Conservation (phyloP, 208 protist genomes). For the Leishmania mexicana region DNA sequence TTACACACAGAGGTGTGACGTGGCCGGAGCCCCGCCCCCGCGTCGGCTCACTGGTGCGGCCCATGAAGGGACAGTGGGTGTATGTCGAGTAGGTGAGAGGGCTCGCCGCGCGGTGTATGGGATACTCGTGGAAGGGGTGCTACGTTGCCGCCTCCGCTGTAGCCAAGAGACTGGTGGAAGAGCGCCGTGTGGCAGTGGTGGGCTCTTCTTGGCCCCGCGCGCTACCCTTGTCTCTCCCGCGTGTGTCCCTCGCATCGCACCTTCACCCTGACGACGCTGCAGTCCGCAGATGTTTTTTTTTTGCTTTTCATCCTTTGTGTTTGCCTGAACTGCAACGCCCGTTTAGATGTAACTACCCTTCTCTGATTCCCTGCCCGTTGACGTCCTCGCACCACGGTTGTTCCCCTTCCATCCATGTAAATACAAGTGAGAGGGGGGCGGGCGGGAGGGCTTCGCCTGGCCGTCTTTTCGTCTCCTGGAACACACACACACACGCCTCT, state of each 20-base stretch:
- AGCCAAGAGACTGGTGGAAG: background rate
- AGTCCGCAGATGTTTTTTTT: background rate
- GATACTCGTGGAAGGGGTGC: background rate
- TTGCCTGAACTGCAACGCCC: background rate
- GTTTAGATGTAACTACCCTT: background rate
- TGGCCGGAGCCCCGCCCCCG: background rate
- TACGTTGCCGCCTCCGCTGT: background rate
- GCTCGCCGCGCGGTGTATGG: background rate
- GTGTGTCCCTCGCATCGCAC: background rate
- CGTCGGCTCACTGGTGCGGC: background rate
- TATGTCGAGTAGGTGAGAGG: background rate
- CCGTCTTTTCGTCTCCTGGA: background rate
- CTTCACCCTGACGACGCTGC: background rate
- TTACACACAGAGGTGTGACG: background rate
- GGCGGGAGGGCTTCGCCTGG: background rate
- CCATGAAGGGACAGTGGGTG: background rate
- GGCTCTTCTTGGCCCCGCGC: background rate
- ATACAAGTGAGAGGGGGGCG: background rate
- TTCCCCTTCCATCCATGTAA: constrained; percentile 16
- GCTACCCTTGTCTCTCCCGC: background rate
- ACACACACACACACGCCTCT: background rate
- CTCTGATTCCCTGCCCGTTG: background rate
- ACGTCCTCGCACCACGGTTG: background rate
- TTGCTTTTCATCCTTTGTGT: too few species aligned
- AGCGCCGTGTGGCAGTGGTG: background rate